These are phyloP conservation scores for Murraya koenigii DNA, from an alignment of 345 rosid species.

Conservation along the genomic window DNA sequence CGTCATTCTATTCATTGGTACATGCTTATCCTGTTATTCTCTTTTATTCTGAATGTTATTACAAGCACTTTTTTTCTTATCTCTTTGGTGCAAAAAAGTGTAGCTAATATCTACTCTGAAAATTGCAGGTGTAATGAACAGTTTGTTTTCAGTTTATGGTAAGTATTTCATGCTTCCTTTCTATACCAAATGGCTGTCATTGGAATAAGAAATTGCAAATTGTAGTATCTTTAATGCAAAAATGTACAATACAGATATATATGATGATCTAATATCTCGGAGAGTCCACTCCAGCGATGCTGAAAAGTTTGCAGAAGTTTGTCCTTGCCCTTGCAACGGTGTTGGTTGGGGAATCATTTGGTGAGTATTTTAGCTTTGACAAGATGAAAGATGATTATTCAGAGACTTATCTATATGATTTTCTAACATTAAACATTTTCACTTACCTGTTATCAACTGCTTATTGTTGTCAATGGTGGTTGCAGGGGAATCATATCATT, in stretches of 20 bases:
- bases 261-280: conserved; percentile 91
- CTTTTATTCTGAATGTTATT: neutral
- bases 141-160: conserved; percentile 97
- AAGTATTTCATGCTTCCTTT: conserved; percentile 16
- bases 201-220: neutral
- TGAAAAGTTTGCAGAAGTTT: conserved; percentile 96
- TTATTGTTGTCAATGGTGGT: neutral
- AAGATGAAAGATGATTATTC: neutral
- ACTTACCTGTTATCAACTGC: neutral
- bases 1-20: conserved; percentile 94
- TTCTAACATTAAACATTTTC: neutral
- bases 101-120: conserved; percentile 18
- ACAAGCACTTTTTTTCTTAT: neutral
- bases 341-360: conserved; percentile 96
- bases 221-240: neutral
- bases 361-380: conserved; percentile 37
- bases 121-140: conserved; percentile 92
- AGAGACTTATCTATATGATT: neutral
- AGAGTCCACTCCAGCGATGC: conserved; percentile 92
- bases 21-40: conserved; percentile 1
- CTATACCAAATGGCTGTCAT: conserved; percentile 1
- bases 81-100: conserved; percentile 6
- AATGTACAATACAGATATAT: conserved; percentile 56
- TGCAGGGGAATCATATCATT: conserved; percentile 98
- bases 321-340: conserved; percentile 93